Evolutionary conservation across 2,329 filamentous ascomycete species (phyloP), one percentile per base, ranked within the genome.

Genomic region (Paraphaeosphaeria minitans): DNA sequence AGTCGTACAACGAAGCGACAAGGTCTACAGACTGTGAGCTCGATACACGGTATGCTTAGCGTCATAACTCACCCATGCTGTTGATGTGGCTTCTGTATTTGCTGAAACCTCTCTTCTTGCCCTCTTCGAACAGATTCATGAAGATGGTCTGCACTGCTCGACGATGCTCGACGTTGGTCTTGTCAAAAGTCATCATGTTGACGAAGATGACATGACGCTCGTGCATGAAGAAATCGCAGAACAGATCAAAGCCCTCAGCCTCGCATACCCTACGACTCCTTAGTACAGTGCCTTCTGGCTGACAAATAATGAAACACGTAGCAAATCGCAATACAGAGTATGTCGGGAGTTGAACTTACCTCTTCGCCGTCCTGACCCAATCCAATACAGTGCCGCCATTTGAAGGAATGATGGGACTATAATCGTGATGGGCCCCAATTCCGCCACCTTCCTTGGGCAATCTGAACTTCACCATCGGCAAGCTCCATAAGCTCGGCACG

Each of bases 141-240:
- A 74, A 74, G 29, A 73, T 72, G 2, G 49, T 59, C 37, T 71
- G 54, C 35, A 81, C 75, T 14, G 74, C 70, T 37, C 66, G 59
- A 12, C 77, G 73, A 58, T 81, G 77, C 55, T 67, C 68, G 4
- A 68, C 59, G 50, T 78, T 77, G 3, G 75, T 78, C 66, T 82
- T 81, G 62, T 82, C 80, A 57, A 80, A 82, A 4, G 75, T 77
- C 57, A 81, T 78, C 79, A 82, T 82, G 58, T 80, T 81, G 60
- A 81, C 79, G 45, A 81, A 77, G 35, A 82, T 78, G 9, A 80
- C 77, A 48, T 81, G 79, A 1, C 79, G 70, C 59, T 82, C 79
- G 50, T 81, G 76, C 78, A 83, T 80, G 69, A 82, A 82, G 67
- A 82, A 82, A 57, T 82, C 81, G 59, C 78, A 79, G 59, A 80